Evolutionary conservation across 805 yeast species (phyloP).

Genomic region (Metschnikowia colocasiae): DNA sequence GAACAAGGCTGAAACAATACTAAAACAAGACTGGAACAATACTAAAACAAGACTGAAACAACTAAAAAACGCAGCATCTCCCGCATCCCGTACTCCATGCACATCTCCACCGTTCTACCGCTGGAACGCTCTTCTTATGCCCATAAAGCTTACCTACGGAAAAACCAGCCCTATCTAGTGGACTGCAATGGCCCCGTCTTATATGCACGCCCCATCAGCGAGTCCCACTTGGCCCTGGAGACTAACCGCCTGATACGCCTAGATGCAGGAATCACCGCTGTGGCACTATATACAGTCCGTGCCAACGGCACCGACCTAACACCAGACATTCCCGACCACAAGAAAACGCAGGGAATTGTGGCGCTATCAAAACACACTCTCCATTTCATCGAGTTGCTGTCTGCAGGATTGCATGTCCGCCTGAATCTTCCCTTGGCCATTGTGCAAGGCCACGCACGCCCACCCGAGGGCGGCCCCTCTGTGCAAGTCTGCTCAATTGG

Average conservation of each 20-base stretch:
- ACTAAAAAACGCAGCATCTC: no score
- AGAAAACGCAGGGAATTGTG: neutral
- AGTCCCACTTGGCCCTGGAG: neutral
- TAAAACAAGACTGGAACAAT: no score
- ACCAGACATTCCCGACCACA: neutral
- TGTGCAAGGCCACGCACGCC: neutral
- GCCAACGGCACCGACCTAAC: no score
- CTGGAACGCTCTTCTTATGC: conserved; percentile 1
- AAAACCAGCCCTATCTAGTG: neutral
- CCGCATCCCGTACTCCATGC: neutral
- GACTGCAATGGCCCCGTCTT: neutral
- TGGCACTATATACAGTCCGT: neutral
- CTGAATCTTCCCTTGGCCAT: conserved; percentile 1
- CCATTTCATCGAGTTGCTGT: neutral
- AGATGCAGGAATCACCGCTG: neutral
- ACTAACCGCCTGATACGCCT: neutral
- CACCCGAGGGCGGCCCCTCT: neutral
- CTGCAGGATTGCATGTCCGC: neutral
- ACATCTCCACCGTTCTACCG: neutral
- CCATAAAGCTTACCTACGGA: neutral
- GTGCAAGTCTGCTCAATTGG: neutral
- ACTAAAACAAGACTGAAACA: no score
- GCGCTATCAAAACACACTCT: neutral
- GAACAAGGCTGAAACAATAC: no score
- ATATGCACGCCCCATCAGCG: conserved; percentile 1